Conservation (phyloP, 2,329 filamentous ascomycete species). For the Neofusicoccum sp. region DNA sequence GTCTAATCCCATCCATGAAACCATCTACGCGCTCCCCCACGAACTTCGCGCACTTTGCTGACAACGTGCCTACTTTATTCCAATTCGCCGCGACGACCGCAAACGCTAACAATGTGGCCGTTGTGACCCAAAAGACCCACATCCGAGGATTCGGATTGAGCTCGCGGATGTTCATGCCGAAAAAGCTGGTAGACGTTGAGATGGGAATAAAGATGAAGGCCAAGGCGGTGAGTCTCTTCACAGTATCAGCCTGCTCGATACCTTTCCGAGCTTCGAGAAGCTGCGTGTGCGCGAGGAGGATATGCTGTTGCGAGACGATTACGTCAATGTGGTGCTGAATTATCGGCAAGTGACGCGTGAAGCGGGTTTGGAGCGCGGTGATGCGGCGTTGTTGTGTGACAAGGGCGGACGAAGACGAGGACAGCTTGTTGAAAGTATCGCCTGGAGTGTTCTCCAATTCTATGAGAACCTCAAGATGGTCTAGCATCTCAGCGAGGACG, state of each 20-base stretch:
- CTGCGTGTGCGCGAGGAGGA: not conserved
- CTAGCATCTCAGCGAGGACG: not conserved
- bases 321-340: not conserved
- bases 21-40: not conserved
- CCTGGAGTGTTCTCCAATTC: not conserved
- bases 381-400: not conserved
- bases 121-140: not conserved
- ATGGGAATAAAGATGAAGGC: slow-evolving; percentile 28
- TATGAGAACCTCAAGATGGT: not conserved
- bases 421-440: not conserved
- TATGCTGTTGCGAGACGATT: not conserved
- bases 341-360: not conserved
- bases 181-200: slow-evolving; percentile 22
- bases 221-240: slow-evolving; percentile 24
- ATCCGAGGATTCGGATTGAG: not conserved
- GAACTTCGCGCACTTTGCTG: not conserved
- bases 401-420: not conserved
- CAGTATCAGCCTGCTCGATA: slow-evolving; percentile 23
- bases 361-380: not conserved
- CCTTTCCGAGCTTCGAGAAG: slow-evolving; percentile 20
- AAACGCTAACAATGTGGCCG: not conserved
- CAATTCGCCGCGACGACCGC: not conserved
- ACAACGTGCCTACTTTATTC: not conserved
- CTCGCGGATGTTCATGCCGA: slow-evolving; percentile 25
- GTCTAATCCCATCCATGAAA: not conserved